Evolutionary conservation across 2,329 filamentous ascomycete species (phyloP).

Genomic region (Ustilaginoidea virens): DNA sequence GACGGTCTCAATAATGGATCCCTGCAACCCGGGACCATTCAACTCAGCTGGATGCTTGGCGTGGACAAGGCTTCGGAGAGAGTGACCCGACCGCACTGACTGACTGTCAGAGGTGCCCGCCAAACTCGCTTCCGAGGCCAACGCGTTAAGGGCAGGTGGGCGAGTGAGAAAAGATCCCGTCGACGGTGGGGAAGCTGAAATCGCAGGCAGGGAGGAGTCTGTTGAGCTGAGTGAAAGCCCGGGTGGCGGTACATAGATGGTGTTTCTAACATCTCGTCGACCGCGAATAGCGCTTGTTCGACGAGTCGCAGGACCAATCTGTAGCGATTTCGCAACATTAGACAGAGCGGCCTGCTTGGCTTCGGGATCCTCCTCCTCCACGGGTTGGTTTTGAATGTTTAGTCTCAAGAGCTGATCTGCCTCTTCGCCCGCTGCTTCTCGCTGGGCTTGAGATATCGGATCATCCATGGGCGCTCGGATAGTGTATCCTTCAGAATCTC

Average conservation of each 20-base stretch:
- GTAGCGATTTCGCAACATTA: slow-evolving; percentile 59
- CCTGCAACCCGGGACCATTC: slow-evolving; percentile 63
- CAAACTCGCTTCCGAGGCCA: slow-evolving; percentile 47
- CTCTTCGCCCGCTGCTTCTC: slow-evolving; percentile 42
- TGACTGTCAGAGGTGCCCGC: slow-evolving; percentile 63
- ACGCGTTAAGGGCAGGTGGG: slow-evolving; percentile 33
- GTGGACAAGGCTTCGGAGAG: slow-evolving; percentile 53
- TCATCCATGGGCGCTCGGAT: slow-evolving; percentile 50
- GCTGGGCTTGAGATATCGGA: slow-evolving; percentile 57
- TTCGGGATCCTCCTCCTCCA: slow-evolving; percentile 62
- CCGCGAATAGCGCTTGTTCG: slow-evolving; percentile 69
- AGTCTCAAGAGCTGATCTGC: slow-evolving; percentile 59
- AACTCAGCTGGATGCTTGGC: slow-evolving; percentile 72
- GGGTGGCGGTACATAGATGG: slow-evolving; percentile 55
- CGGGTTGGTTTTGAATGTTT: slow-evolving; percentile 63
- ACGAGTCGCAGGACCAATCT: slow-evolving; percentile 48
- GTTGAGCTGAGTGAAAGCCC: slow-evolving; percentile 1
- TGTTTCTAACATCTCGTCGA: slow-evolving; percentile 82
- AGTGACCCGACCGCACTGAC: slow-evolving; percentile 79
- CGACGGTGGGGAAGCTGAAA: slow-evolving; percentile 7
- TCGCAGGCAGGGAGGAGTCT: slow-evolving; percentile 1
- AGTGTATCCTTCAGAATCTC: slow-evolving; percentile 60
- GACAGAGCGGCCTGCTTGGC: slow-evolving; percentile 60
- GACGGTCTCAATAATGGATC: slow-evolving; percentile 85
- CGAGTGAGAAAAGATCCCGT: slow-evolving; percentile 12